Conservation (phyloP, 441 rosid genomes). For the Bruguiera hainesii region DNA sequence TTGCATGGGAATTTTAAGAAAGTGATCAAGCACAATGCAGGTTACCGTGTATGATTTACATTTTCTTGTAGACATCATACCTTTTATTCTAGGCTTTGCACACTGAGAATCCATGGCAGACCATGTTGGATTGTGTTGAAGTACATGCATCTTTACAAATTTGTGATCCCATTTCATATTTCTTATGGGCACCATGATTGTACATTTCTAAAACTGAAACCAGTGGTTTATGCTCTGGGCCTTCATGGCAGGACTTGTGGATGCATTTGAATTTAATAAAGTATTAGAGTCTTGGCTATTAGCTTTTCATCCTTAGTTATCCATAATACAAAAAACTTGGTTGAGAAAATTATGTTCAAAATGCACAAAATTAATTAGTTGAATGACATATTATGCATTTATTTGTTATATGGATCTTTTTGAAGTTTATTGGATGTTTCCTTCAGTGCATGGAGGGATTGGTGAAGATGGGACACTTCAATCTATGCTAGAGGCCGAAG, state of each 20-base stretch:
- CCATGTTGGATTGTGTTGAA: neutral
- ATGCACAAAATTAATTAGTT: too few relatives aligned
- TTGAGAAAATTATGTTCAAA: too few relatives aligned
- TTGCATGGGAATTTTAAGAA: too few relatives aligned
- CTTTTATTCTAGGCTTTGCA: neutral
- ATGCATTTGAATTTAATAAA: too few relatives aligned
- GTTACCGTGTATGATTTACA: neutral
- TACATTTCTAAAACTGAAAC: neutral
- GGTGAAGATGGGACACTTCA: slow-evolving; percentile 98
- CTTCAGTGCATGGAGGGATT: slow-evolving; percentile 90
- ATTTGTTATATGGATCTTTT: neutral
- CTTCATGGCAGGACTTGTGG: too few relatives aligned
- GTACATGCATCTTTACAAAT: neutral
- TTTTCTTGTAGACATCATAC: neutral
- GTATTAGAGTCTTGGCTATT: too few relatives aligned
- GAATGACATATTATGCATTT: too few relatives aligned
- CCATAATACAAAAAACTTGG: too few relatives aligned
- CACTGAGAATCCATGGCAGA: neutral
- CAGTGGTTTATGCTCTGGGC: neutral
- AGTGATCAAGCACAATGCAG: too few relatives aligned
- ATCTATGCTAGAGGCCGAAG: slow-evolving; percentile 70
- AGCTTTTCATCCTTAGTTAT: too few relatives aligned
- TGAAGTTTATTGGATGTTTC: slow-evolving; percentile 21
- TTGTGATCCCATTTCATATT: neutral
- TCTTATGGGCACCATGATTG: neutral